Evolutionary conservation across 1,284 basidiomycete genomes (phyloP), one percentile per base, ranked within the genome.

Genomic region (Fomitiporia mediterranea): DNA sequence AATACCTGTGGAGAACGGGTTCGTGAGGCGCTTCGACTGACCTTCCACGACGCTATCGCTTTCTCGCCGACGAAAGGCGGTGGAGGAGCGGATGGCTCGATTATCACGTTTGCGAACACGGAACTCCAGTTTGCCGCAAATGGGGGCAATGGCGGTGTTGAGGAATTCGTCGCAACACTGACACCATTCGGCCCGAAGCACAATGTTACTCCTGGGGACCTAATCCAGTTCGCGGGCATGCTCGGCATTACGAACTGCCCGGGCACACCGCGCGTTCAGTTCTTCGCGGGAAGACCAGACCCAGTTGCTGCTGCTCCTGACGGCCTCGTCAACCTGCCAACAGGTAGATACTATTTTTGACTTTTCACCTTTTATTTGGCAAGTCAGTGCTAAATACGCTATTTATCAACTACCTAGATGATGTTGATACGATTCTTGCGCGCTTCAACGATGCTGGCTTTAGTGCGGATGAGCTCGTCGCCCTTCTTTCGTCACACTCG

Each of bases 151-250:
- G 42, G 42, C 13, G 42, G 42, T 43, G 42, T 70, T 15, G 71
- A 72, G 57, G 71, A 70, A 8, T 71, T 72, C 43, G 66, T 71
- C 25, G 67, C 69, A 39, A 57, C 34, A 0, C 69, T 71, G 53
- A 62, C 66, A 3, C 69, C 70, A 21, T 69, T 73, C 60, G 69
- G 70, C 0, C 34, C 68, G 47, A 65, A 62, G 28, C 69, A 72
- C 62, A 60, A 64, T 1, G 68, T 73, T 6, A 70, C 72, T 19
- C 70, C 70, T 59, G 72, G 68, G 25, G 73, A 74, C 62, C 70
- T 75, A 61, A 72, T 76, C 55, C 72, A 75, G 60, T 74, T 76
- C 49, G 72, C 72, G 13, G 74, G 70, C 38, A 72, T 72, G 6
- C 71, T 73, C 44, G 72, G 67, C 15, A 63, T 74, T 15, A 67